Evolutionary conservation across 1,284 basidiomycete species (phyloP).

Genomic region (Ganoderma lucidum): DNA sequence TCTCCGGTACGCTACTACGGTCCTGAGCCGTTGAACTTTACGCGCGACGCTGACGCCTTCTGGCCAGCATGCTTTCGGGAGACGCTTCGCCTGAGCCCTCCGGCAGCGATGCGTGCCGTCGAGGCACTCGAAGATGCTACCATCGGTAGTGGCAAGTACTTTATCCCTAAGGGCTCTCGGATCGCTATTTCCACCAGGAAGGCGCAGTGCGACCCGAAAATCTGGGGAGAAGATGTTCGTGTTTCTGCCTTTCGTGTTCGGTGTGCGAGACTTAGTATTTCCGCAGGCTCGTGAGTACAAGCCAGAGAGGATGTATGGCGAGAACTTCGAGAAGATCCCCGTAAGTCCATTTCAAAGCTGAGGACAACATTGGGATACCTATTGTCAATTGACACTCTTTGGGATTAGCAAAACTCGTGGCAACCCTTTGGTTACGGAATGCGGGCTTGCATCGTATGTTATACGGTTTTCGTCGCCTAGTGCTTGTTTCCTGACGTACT

Average conservation of each 20-base stretch:
- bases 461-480: background rate
- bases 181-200: conserved; percentile 45
- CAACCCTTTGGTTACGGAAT: conserved; percentile 54
- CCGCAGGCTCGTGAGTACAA: conserved; percentile 47
- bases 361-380: background rate
- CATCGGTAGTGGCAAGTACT: conserved; percentile 52
- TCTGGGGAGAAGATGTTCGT: conserved; percentile 60
- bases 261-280: background rate
- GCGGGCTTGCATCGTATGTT: conserved; percentile 51
- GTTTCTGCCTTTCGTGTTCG: background rate
- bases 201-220: conserved; percentile 51
- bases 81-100: conserved; percentile 53
- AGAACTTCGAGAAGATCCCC: conserved; percentile 53
- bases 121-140: conserved; percentile 47
- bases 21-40: background rate
- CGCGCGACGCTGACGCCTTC: background rate
- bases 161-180: conserved; percentile 44
- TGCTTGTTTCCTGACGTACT: background rate
- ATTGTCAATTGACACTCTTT: background rate
- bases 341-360: conserved; percentile 35
- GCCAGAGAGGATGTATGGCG: conserved; percentile 59
- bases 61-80: conserved; percentile 54
- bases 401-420: conserved; percentile 51
- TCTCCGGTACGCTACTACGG: conserved; percentile 41
- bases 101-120: conserved; percentile 48